These are phyloP conservation scores for Blastobotrys parvus DNA, from an alignment of 805 yeast genomes.

Conservation along the genomic window DNA sequence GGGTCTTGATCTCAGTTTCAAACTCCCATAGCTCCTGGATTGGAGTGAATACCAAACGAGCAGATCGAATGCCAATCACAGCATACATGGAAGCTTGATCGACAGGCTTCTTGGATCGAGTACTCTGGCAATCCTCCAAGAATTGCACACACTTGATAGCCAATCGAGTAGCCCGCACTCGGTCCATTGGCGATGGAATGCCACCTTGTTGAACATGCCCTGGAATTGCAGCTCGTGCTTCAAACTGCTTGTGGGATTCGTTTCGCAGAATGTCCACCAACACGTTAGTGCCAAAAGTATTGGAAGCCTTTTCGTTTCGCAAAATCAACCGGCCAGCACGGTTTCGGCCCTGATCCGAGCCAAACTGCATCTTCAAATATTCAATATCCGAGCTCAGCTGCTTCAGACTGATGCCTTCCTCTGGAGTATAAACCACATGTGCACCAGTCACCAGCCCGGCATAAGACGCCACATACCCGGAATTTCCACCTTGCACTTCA, in stretches of 20 bases:
- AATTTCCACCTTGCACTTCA: slow-evolving; percentile 97
- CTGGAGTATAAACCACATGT: slow-evolving; percentile 85
- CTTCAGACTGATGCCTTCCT: slow-evolving; percentile 59
- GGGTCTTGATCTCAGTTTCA: slow-evolving; percentile 70
- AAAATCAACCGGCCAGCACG: slow-evolving; percentile 80
- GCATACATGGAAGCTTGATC: slow-evolving; percentile 33
- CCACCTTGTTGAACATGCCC: slow-evolving; percentile 99
- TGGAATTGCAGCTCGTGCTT: slow-evolving; percentile 90
- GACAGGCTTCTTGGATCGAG: slow-evolving; percentile 6
- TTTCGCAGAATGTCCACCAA: slow-evolving; percentile 78
- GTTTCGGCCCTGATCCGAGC: slow-evolving; percentile 65
- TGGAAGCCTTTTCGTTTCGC: slow-evolving; percentile 76
- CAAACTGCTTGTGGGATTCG: slow-evolving; percentile 70
- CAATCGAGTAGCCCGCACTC: slow-evolving; percentile 80
- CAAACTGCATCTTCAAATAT: slow-evolving; percentile 58
- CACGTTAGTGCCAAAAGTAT: slow-evolving; percentile 71
- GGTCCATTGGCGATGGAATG: slow-evolving; percentile 87
- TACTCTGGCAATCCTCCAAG: slow-evolving; percentile 48
- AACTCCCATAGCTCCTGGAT: slow-evolving; percentile 72
- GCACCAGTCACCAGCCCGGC: slow-evolving; percentile 87
- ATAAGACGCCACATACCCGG: slow-evolving; percentile 86
- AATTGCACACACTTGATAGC: slow-evolving; percentile 87
- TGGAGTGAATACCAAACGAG: slow-evolving; percentile 67
- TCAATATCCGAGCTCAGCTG: slow-evolving; percentile 71
- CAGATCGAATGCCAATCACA: slow-evolving; percentile 74